phyloP scores from a whole-genome alignment of 2,329 filamentous ascomycete species.

The Xylariaceae sp. region DNA sequence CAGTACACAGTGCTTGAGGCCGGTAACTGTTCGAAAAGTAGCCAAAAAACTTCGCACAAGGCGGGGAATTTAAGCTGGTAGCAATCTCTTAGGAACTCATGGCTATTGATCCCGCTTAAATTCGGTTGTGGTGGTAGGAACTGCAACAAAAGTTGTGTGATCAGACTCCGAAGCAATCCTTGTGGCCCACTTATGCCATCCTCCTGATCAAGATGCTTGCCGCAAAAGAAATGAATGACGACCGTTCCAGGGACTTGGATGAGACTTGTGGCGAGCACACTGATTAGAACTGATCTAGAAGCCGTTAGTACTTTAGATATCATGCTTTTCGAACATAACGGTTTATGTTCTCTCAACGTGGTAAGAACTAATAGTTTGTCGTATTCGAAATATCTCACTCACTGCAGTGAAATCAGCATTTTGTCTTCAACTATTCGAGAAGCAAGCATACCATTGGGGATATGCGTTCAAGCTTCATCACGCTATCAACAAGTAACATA shows the following conservation, averaged over 20 bases:
- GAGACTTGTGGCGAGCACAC: slow-evolving; percentile 1
- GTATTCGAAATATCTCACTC: too few relatives aligned
- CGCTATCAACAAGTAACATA: slow-evolving; percentile 3
- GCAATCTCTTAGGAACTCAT: slow-evolving; percentile 1
- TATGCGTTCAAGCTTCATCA: slow-evolving; percentile 2
- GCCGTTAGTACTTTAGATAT: too few relatives aligned
- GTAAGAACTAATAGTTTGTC: too few relatives aligned
- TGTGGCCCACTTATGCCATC: not conserved
- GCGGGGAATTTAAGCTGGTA: not conserved
- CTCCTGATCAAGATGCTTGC: slow-evolving; percentile 1
- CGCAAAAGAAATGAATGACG: slow-evolving; percentile 10
- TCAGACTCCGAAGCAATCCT: slow-evolving; percentile 7
- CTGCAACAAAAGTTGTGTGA: slow-evolving; percentile 5
- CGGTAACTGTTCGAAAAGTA: slow-evolving; percentile 3
- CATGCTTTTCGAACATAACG: too few relatives aligned
- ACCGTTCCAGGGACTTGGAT: not conserved
- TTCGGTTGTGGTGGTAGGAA: slow-evolving; percentile 1
- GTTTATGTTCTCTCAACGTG: too few relatives aligned
- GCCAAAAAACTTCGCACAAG: slow-evolving; percentile 3
- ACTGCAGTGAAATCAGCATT: too few relatives aligned
- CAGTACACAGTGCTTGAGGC: not conserved
- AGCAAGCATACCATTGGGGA: too few relatives aligned
- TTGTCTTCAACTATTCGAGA: too few relatives aligned
- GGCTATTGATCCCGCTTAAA: slow-evolving; percentile 1
- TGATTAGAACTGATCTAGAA: slow-evolving; percentile 7